Evolutionary conservation across 495 filamentous ascomycete genomes (phyloP), one percentile per base, ranked within the genome.

Genomic region (Cudoniella acicularis): DNA sequence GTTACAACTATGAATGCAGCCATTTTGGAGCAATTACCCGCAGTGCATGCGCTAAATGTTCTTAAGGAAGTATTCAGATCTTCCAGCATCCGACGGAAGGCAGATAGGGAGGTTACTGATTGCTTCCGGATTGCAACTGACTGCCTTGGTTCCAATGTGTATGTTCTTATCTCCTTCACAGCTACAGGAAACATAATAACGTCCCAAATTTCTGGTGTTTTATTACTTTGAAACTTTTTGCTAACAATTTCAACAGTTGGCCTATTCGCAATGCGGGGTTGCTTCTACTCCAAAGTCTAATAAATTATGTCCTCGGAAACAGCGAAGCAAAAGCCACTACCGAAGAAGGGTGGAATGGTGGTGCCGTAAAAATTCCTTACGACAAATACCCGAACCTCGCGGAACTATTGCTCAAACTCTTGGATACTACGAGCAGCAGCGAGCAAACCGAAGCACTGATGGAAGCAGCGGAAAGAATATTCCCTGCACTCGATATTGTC

Each of bases 1-100:
- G 64, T 75, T 18, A 69, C 74, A 0, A 71, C 83, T 51, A 80
- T 81, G 1, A 83, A 90, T 53, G 73, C 82, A 10, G 80, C 83
- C 6, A 84, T 17, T 21, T 17, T 47, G 6, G 16, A 21, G 17
- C 13, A 88, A 45, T 70, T 98, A 13, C 87, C 92, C 13, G 94
- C 97, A 72, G 94, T 98, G 1, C 94, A 98, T 66, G 91, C 93
- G 0, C 77, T 96, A 61, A 98, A 98, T 62, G 96, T 87, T 60
- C 71, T 98, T 46, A 90, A 92, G 67, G 89, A 92, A 54, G 85
- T 94, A 4, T 94, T 96, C 67, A 89, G 83, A 30, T 90, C 87
- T 64, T 87, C 88, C 3, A 81, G 82, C 20, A 76, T 96, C 11
- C 85, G 83, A 10, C 70, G 73, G 20, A 65, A 70, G 40, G 84